Base-by-base conservation (phyloP, 768 basidiomycete species). In the Sporobolomyces roseus region DNA sequence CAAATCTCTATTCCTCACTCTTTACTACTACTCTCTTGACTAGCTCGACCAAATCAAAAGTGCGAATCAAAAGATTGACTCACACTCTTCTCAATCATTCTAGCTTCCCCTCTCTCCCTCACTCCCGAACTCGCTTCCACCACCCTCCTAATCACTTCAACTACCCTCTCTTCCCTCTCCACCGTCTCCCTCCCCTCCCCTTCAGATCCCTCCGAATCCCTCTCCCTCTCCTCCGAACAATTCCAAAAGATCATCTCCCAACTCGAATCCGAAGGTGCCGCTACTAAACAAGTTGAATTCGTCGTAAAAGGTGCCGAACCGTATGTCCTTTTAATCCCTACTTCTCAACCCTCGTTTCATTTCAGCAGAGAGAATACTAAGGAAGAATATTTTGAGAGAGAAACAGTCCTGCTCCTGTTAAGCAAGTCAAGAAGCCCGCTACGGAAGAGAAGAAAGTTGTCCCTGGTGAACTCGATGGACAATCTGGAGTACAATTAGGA, bases 221-320 rank as follows among this genome's bases (percentile, higher is more conserved):
- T 70, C 55, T 21, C 55, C 27, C 60, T 70, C 51, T 54, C 66
- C 7, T 2, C 41, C 33, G 70, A 71, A 74, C 64, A 77, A 2
- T 72, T 65, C 67, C 85, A 86, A 38, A 90, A 86, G 80, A 88
- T 90, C 67, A 89, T 94, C 68, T 91, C 89, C 53, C 87, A 90
- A 1, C 85, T 92, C 29, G 89, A 93, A 81, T 88, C 93, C 74
- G 93, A 93, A 41, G 90, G 97, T 77, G 89, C 91, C 60, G 89
- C 93, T 75, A 90, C 91, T 83, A 97, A 97, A 79, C 92, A 96
- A 77, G 89, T 88, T 49, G 93, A 97, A 77, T 97, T 98, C 79
- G 81, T 93, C 13, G 84, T 86, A 21, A 70, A 70, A 65, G 72
- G 72, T 25, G 65, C 33, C 9, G 68, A 93, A 92, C 94, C 97